phyloP scores from a whole-genome alignment of 2,329 filamentous ascomycete genomes.

The Arthrobotrys musiformis region DNA sequence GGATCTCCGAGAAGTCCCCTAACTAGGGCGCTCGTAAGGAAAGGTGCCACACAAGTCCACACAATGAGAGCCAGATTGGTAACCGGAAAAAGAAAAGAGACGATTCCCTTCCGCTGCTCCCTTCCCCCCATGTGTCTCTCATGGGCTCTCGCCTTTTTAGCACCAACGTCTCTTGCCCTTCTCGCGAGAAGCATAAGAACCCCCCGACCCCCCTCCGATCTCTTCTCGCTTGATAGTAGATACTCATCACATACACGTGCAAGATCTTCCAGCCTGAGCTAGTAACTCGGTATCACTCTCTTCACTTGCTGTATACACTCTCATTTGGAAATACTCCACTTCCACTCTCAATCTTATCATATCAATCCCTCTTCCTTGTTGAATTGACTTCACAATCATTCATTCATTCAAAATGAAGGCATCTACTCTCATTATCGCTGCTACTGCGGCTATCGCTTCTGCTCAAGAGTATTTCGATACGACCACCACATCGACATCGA shows the following conservation, averaged over 20 bases:
- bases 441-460: slow-evolving; percentile 37
- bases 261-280: slow-evolving; percentile 48
- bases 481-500: slow-evolving; percentile 42
- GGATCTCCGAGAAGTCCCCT: slow-evolving; percentile 38
- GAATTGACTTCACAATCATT: neutral
- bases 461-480: slow-evolving; percentile 48
- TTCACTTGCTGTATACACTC: slow-evolving; percentile 41
- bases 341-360: slow-evolving; percentile 27
- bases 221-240: slow-evolving; percentile 54
- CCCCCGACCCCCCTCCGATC: slow-evolving; percentile 44
- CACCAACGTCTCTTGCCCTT: slow-evolving; percentile 39
- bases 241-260: slow-evolving; percentile 41
- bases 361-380: slow-evolving; percentile 3
- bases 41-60: slow-evolving; percentile 17
- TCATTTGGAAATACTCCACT: slow-evolving; percentile 37
- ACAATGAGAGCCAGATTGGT: slow-evolving; percentile 20
- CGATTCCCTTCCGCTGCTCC: slow-evolving; percentile 30
- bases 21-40: slow-evolving; percentile 33
- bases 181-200: slow-evolving; percentile 54
- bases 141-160: slow-evolving; percentile 50
- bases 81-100: slow-evolving; percentile 25
- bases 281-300: slow-evolving; percentile 49
- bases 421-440: slow-evolving; percentile 48
- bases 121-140: slow-evolving; percentile 53
- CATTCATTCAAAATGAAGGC: slow-evolving; percentile 56